A percentile compares a stretch with the other conserved stretches of the same genome.
Evolutionary conservation across 2,329 filamentous ascomycete genomes (phyloP).

Genomic region (Ascochyta clinopodiicola): DNA sequence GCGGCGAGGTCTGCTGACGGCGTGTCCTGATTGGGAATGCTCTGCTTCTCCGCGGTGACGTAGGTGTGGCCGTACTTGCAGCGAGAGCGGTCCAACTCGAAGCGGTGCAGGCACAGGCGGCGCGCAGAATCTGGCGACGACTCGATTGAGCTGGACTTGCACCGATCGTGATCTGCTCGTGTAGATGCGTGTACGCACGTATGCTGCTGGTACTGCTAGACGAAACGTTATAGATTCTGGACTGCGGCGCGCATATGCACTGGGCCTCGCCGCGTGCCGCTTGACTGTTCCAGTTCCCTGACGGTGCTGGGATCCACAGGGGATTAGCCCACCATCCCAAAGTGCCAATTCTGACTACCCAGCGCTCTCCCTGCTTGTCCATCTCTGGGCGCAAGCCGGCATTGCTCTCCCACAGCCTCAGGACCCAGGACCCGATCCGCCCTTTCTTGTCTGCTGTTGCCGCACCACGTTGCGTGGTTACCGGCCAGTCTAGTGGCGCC

Average conservation of each 20-base stretch:
- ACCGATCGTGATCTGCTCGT: slow-evolving; percentile 4
- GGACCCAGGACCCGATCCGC: background rate
- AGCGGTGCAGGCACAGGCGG: background rate
- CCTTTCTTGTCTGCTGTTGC: background rate
- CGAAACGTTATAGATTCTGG: background rate
- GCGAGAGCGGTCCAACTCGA: background rate
- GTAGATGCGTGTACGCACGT: background rate
- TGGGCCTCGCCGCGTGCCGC: slow-evolving; percentile 10
- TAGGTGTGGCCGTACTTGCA: background rate
- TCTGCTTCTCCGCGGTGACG: slow-evolving; percentile 9
- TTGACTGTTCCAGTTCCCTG: slow-evolving; percentile 8
- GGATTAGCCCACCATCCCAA: slow-evolving; percentile 15
- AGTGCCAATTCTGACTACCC: slow-evolving; percentile 10
- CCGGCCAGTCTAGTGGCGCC: slow-evolving; percentile 1
- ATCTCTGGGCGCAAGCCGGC: slow-evolving; percentile 12
- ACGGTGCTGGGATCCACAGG: slow-evolving; percentile 11
- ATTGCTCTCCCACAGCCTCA: slow-evolving; percentile 11
- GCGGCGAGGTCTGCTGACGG: background rate
- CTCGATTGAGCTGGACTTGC: background rate
- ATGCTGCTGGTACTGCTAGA: background rate
- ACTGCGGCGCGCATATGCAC: slow-evolving; percentile 3
- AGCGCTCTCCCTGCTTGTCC: slow-evolving; percentile 9
- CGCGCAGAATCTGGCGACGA: slow-evolving; percentile 2
- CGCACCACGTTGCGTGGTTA: slow-evolving; percentile 8
- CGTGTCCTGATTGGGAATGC: background rate